Percentiles rank a stretch among this genome's conserved stretches.
Evolutionary conservation across 371 early-diverging fungal genomes (phyloP).

Genomic region (Paramicrosporidium saccamoebae): DNA sequence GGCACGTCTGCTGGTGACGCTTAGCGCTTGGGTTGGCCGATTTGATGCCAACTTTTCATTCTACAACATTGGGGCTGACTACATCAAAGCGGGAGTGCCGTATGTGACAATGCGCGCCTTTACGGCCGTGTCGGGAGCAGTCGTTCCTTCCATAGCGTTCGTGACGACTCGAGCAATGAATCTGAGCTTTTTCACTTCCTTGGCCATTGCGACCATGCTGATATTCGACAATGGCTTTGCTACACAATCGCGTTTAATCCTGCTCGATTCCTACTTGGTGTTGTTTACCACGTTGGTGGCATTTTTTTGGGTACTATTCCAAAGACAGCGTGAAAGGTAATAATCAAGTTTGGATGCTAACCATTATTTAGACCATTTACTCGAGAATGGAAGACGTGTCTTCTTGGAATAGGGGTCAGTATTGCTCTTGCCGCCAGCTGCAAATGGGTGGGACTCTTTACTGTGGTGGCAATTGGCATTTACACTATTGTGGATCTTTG

Average conservation of each 20-base stretch:
- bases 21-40: constrained; percentile 27
- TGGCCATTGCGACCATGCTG: constrained; percentile 15
- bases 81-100: constrained; percentile 25
- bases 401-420: constrained; percentile 24
- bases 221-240: constrained; percentile 38
- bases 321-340: constrained; percentile 14
- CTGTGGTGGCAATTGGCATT: constrained; percentile 43
- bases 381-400: constrained; percentile 27
- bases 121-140: constrained; percentile 26
- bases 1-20: constrained; percentile 72
- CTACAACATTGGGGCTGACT: constrained; percentile 38
- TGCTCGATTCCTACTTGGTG: constrained; percentile 57
- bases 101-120: constrained; percentile 44
- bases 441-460: constrained; percentile 78
- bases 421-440: constrained; percentile 24
- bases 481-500: constrained; percentile 59
- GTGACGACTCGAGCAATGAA: constrained; percentile 37
- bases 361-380: constrained; percentile 13
- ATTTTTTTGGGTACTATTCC: constrained; percentile 40
- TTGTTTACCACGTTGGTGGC: constrained; percentile 36
- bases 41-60: constrained; percentile 64
- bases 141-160: constrained; percentile 42
- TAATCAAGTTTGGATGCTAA: constrained; percentile 3
- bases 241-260: constrained; percentile 54
- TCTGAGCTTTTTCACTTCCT: constrained; percentile 19